phyloP scores from a whole-genome alignment of 306 rosid genomes.

The Quercus dentata region DNA sequence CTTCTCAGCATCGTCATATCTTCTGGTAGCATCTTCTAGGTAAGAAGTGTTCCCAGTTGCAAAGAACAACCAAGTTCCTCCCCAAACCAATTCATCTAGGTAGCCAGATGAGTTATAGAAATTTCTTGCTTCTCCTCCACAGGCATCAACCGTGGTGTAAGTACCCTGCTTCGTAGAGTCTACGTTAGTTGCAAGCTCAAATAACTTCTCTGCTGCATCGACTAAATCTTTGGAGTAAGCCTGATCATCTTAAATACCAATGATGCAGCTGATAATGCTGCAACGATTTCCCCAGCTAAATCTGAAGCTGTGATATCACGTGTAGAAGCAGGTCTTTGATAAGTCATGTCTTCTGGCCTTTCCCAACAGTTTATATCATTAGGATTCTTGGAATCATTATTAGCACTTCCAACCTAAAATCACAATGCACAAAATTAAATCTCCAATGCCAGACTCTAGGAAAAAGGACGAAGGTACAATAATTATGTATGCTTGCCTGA shows the following conservation, averaged over 20 bases:
- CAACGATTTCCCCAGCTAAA: constrained; percentile 72
- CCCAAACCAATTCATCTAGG: constrained; percentile 80
- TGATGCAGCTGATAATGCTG: constrained; percentile 79
- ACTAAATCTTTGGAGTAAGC: constrained; percentile 45
- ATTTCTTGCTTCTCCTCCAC: constrained; percentile 68
- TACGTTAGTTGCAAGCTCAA: constrained; percentile 31
- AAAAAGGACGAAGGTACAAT: constrained; percentile 1
- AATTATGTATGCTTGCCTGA: constrained; percentile 44
- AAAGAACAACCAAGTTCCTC: constrained; percentile 75
- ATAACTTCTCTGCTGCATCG: constrained; percentile 47
- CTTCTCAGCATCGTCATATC: constrained; percentile 35
- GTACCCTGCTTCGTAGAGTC: constrained; percentile 53
- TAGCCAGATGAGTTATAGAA: constrained; percentile 57
- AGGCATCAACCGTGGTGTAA: constrained; percentile 44
- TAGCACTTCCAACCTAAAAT: constrained; percentile 69
- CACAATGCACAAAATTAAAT: neutral
- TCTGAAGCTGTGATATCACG: constrained; percentile 70
- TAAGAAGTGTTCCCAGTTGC: constrained; percentile 49
- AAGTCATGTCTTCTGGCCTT: constrained; percentile 75
- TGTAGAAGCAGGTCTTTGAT: constrained; percentile 52
- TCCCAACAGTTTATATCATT: constrained; percentile 70
- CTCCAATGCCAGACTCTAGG: neutral
- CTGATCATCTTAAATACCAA: constrained; percentile 53
- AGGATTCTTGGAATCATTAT: constrained; percentile 20
- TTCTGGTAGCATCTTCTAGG: constrained; percentile 46